These are phyloP conservation scores for Cotoneaster glaucophyllus DNA, from an alignment of 306 rosid genomes.

Conservation along the genomic window DNA sequence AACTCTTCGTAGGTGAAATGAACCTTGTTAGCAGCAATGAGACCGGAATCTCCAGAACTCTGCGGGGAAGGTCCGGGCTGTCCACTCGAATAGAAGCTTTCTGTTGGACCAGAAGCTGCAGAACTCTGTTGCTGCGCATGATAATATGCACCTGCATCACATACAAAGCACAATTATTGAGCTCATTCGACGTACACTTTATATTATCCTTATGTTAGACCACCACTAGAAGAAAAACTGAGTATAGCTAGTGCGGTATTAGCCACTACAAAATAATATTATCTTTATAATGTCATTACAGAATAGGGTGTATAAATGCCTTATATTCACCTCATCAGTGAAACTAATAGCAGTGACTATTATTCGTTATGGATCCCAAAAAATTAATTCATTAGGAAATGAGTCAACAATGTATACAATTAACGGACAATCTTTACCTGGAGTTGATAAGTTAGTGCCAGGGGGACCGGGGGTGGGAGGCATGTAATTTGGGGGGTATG, in stretches of 20 bases:
- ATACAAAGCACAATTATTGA: background rate
- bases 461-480: conserved; percentile 22
- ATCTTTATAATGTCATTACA: too few relatives aligned
- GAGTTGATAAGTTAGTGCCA: conserved; percentile 15
- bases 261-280: too few relatives aligned
- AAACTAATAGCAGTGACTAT: too few relatives aligned
- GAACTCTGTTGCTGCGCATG: conserved; percentile 33
- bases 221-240: too few relatives aligned
- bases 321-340: too few relatives aligned
- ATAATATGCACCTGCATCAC: conserved; percentile 45
- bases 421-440: conserved; percentile 23
- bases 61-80: conserved; percentile 11
- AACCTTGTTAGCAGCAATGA: conserved; percentile 24
- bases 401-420: background rate
- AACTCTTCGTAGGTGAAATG: conserved; percentile 60
- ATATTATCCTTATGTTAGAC: background rate
- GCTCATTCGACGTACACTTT: background rate
- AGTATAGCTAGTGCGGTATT: too few relatives aligned
- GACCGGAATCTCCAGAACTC: conserved; percentile 32
- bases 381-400: too few relatives aligned
- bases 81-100: conserved; percentile 28
- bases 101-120: conserved; percentile 26
- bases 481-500: conserved; percentile 20
- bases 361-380: too few relatives aligned
- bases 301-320: too few relatives aligned